These are phyloP conservation scores for Podospora bellae-mahoneyi DNA, from an alignment of 495 filamentous ascomycete species.

Conservation along the genomic window DNA sequence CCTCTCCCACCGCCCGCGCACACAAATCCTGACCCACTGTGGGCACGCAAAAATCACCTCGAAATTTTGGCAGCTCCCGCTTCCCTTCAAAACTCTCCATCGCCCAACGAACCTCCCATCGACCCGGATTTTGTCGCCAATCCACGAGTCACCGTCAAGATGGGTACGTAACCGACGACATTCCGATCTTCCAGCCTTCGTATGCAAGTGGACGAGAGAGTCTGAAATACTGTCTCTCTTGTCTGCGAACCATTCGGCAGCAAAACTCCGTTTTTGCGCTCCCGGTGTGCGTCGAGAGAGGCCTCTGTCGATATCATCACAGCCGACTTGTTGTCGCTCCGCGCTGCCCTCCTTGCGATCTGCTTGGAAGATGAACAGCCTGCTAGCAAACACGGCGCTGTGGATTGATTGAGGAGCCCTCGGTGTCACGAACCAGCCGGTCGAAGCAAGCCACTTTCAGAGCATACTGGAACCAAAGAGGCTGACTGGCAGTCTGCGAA, in stretches of 20 bases:
- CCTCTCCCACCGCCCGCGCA: slow-evolving; percentile 39
- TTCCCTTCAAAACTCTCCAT: slow-evolving; percentile 16
- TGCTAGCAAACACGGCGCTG: slow-evolving; percentile 6
- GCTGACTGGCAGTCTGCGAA: slow-evolving; percentile 49
- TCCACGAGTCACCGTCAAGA: slow-evolving; percentile 45
- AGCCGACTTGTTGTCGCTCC: neutral
- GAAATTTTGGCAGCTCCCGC: slow-evolving; percentile 16
- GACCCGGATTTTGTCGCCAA: slow-evolving; percentile 39
- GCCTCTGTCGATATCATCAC: slow-evolving; percentile 6
- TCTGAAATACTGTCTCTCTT: slow-evolving; percentile 25
- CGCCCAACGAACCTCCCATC: slow-evolving; percentile 39
- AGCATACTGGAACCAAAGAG: slow-evolving; percentile 50
- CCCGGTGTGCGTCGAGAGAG: slow-evolving; percentile 17
- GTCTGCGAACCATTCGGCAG: slow-evolving; percentile 41
- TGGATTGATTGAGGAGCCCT: neutral
- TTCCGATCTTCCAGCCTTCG: slow-evolving; percentile 30
- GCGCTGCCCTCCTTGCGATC: neutral
- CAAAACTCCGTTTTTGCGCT: slow-evolving; percentile 22
- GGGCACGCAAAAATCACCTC: slow-evolving; percentile 16
- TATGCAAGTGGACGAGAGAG: slow-evolving; percentile 45
- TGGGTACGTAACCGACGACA: slow-evolving; percentile 45
- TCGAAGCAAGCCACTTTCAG: slow-evolving; percentile 30
- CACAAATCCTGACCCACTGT: slow-evolving; percentile 30
- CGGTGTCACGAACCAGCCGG: slow-evolving; percentile 13
- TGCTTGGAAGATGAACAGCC: neutral